A percentile compares a stretch with the other conserved stretches of the same genome.
Conservation (phyloP, 345 rosid species). For the Psidium guajava region DNA sequence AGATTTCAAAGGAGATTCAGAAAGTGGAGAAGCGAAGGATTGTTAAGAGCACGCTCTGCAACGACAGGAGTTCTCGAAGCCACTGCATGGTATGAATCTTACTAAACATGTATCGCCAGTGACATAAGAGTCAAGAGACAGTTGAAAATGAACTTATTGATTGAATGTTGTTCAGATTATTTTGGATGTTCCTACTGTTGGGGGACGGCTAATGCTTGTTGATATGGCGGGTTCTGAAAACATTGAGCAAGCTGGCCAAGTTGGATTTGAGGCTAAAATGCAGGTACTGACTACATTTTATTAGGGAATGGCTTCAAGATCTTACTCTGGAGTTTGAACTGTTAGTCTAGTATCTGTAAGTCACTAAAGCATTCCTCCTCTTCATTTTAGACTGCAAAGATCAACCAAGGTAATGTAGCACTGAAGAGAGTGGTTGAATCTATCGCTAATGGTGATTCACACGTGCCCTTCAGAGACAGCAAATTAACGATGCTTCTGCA, state of each 20-base stretch:
- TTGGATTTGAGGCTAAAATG: conserved; percentile 91
- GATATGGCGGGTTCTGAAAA: conserved; percentile 99
- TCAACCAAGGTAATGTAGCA: conserved; percentile 93
- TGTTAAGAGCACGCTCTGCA: conserved; percentile 86
- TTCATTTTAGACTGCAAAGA: conserved; percentile 74
- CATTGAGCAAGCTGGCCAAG: conserved; percentile 95
- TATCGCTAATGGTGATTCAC: conserved; percentile 97
- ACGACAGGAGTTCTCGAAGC: conserved; percentile 94
- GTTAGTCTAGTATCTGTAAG: neutral
- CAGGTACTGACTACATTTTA: conserved; percentile 35
- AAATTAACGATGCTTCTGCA: conserved; percentile 92
- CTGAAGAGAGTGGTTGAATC: conserved; percentile 95
- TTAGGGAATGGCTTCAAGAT: neutral
- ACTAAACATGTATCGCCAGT: neutral
- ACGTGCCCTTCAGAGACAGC: conserved; percentile 97
- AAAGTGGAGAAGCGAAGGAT: conserved; percentile 94
- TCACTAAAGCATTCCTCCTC: neutral
- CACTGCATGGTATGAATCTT: conserved; percentile 68
- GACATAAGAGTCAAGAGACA: neutral
- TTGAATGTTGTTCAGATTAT: conserved; percentile 40
- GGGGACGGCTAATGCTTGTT: conserved; percentile 94
- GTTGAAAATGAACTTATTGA: neutral
- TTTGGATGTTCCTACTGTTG: conserved; percentile 94
- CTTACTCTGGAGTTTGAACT: neutral
- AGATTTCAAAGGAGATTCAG: conserved; percentile 78